Conservation (phyloP, 2,329 filamentous ascomycete species). For the Colletotrichum cereale region DNA sequence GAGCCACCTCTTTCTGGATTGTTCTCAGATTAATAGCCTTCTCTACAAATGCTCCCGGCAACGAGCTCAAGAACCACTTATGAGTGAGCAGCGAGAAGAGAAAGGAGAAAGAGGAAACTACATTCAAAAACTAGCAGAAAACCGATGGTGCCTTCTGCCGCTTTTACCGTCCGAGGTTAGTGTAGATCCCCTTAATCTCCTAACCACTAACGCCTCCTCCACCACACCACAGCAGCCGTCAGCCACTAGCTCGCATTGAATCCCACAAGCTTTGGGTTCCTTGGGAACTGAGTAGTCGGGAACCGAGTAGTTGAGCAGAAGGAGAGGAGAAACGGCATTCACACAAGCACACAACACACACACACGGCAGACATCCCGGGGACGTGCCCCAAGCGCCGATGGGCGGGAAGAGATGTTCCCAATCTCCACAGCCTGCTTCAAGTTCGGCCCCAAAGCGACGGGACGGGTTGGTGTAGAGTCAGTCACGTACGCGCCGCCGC, state of each 20-base stretch:
- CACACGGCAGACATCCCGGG: neutral
- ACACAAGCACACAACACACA: neutral
- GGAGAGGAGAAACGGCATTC: neutral
- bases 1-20: neutral
- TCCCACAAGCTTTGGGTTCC: neutral
- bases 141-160: neutral
- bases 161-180: neutral
- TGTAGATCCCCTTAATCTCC: constrained; percentile 13
- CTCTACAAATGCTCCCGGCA: neutral
- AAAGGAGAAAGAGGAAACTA: neutral
- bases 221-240: constrained; percentile 8
- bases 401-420: neutral
- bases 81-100: neutral
- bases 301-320: neutral
- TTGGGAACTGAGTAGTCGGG: constrained; percentile 1
- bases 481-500: neutral
- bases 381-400: constrained; percentile 1
- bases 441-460: neutral
- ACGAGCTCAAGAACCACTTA: neutral
- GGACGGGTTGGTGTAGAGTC: neutral
- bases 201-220: constrained; percentile 18
- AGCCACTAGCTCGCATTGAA: constrained; percentile 4
- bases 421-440: constrained; percentile 29
- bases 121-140: no score
- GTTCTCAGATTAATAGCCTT: neutral